Evolutionary conservation across 495 filamentous ascomycete genomes (phyloP).

Genomic region (Aspergillus incahuasiensis): DNA sequence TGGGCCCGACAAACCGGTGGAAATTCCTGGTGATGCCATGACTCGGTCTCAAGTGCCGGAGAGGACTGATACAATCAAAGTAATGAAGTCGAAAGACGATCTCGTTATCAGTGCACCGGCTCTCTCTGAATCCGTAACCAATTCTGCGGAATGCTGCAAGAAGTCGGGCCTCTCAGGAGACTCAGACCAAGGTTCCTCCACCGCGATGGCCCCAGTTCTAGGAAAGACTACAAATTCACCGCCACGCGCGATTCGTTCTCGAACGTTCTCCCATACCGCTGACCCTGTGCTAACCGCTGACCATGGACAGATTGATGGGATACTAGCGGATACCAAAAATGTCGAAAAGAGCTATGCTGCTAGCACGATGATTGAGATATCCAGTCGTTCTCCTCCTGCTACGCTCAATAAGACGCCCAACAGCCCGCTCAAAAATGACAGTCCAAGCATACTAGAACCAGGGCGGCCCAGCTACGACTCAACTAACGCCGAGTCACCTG

Average conservation of each 20-base stretch:
- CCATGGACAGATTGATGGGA: conserved; percentile 55
- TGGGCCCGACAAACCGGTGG: conserved; percentile 42
- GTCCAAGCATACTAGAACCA: conserved; percentile 23
- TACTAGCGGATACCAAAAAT: conserved; percentile 33
- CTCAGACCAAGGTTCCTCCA: conserved; percentile 21
- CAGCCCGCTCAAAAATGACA: conserved; percentile 46
- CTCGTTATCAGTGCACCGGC: conserved; percentile 58
- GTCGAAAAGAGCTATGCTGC: conserved; percentile 54
- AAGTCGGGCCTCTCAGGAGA: conserved; percentile 24
- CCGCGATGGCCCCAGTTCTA: conserved; percentile 35
- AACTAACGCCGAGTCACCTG: conserved; percentile 32
- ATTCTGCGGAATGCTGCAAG: conserved; percentile 33
- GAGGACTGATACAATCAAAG: conserved; percentile 30
- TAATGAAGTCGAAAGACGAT: conserved; percentile 43
- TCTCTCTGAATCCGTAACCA: conserved; percentile 29
- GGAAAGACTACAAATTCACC: conserved; percentile 38
- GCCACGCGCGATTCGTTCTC: conserved; percentile 55
- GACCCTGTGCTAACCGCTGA: conserved; percentile 61
- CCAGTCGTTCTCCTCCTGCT: conserved; percentile 52
- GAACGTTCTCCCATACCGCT: conserved; percentile 60
- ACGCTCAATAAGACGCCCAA: conserved; percentile 51
- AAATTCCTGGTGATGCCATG: conserved; percentile 53
- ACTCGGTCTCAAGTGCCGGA: conserved; percentile 41
- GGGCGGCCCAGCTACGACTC: conserved; percentile 28
- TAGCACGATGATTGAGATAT: conserved; percentile 61